These are phyloP conservation scores for Tardiomyces depauwii DNA, from an alignment of 1,139 yeast species.

Conservation along the genomic window DNA sequence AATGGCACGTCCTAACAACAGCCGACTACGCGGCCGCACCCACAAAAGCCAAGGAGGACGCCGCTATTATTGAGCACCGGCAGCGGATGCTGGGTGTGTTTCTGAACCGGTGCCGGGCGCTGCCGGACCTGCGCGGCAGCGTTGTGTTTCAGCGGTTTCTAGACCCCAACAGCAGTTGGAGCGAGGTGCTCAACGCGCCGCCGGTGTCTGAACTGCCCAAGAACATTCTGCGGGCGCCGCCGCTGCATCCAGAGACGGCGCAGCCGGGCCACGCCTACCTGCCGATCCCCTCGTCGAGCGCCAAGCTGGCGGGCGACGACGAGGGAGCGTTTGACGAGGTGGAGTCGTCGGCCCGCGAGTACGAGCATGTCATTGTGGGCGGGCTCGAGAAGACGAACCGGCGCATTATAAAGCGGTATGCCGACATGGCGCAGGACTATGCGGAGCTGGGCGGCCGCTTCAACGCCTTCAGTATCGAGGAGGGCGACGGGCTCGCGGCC, in stretches of 20 bases:
- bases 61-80: slow-evolving; percentile 45
- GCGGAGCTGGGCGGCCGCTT: slow-evolving; percentile 62
- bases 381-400: slow-evolving; percentile 59
- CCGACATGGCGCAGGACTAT: slow-evolving; percentile 56
- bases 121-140: slow-evolving; percentile 44
- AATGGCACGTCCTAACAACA: slow-evolving; percentile 18
- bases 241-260: slow-evolving; percentile 40
- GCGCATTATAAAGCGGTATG: slow-evolving; percentile 47
- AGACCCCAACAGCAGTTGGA: slow-evolving; percentile 80
- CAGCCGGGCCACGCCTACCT: slow-evolving; percentile 48
- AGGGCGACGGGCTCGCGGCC: slow-evolving; percentile 35
- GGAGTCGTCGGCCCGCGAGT: slow-evolving; percentile 42
- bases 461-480: slow-evolving; percentile 63
- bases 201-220: slow-evolving; percentile 45
- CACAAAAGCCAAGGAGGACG: slow-evolving; percentile 45
- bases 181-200: slow-evolving; percentile 42
- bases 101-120: slow-evolving; percentile 60
- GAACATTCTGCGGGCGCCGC: slow-evolving; percentile 43
- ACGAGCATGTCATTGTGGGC: slow-evolving; percentile 42
- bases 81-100: slow-evolving; percentile 71
- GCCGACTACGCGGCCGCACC: slow-evolving; percentile 37
- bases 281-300: slow-evolving; percentile 48
- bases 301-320: slow-evolving; percentile 19
- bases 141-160: slow-evolving; percentile 64
- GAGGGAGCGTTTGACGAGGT: slow-evolving; percentile 31